These are phyloP conservation scores for Colletotrichum graminicola DNA, from an alignment of 2,329 filamentous ascomycete species.

Conservation along the genomic window DNA sequence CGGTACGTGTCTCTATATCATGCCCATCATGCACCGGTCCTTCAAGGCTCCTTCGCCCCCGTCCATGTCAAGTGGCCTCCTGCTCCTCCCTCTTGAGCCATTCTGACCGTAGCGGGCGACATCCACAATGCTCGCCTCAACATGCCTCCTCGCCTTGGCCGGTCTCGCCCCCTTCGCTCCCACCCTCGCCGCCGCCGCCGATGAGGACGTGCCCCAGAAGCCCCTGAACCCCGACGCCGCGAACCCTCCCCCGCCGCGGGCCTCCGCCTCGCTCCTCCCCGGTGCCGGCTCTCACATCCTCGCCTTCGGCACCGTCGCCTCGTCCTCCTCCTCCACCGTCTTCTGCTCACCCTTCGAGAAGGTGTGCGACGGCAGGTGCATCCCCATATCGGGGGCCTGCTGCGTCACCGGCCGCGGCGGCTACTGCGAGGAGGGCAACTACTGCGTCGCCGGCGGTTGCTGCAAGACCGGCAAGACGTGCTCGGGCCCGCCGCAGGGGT, in stretches of 20 bases:
- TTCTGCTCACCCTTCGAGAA: constrained; percentile 45
- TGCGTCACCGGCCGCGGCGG: constrained; percentile 47
- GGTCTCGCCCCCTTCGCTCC: not conserved
- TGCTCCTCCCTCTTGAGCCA: not conserved
- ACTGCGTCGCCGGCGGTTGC: constrained; percentile 50
- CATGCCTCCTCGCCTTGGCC: not conserved
- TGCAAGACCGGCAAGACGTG: constrained; percentile 51
- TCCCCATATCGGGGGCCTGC: constrained; percentile 48
- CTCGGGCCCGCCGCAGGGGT: constrained; percentile 47
- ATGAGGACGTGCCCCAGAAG: not conserved
- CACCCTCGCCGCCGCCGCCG: not conserved
- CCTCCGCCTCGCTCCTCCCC: constrained; percentile 40
- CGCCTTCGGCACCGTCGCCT: constrained; percentile 38
- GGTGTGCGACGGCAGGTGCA: constrained; percentile 50
- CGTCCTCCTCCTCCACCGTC: not conserved
- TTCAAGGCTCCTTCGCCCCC: not conserved
- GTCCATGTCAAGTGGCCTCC: not conserved
- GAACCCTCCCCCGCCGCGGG: not conserved
- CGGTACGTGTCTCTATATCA: not conserved
- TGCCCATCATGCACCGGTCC: not conserved
- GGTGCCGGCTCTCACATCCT: constrained; percentile 43
- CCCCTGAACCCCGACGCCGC: constrained; percentile 14
- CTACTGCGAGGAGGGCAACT: constrained; percentile 50
- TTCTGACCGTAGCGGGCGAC: too few species aligned
- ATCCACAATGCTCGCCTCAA: constrained; percentile 1